Percentiles rank a stretch among this genome's conserved stretches.
Conservation (phyloP, 805 yeast genomes). For the Metschnikowia noctiluminum region DNA sequence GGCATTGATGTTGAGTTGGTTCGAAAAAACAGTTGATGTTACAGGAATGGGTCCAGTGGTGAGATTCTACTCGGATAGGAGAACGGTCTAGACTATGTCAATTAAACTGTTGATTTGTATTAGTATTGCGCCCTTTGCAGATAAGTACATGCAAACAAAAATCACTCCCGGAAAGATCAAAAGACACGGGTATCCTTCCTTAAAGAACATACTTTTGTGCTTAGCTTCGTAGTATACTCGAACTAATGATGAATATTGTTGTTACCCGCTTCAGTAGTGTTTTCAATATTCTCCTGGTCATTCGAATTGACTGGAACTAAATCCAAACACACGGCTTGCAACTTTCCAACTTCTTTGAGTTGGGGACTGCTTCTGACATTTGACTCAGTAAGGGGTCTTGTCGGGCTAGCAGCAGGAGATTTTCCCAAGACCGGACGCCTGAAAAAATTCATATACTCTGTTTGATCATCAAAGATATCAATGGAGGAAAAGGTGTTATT, state of each 20-base stretch:
- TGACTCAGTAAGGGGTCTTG: slow-evolving; percentile 2
- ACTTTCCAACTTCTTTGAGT: not conserved
- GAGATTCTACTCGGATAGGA: slow-evolving; percentile 81
- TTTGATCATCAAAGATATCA: slow-evolving; percentile 15
- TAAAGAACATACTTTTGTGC: no score
- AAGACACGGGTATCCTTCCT: no score
- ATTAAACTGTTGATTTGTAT: no score
- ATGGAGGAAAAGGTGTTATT: slow-evolving; percentile 11
- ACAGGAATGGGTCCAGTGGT: slow-evolving; percentile 89
- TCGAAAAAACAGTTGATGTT: slow-evolving; percentile 78
- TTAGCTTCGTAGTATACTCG: not conserved
- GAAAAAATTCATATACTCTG: slow-evolving; percentile 10
- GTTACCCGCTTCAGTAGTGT: not conserved
- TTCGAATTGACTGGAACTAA: not conserved
- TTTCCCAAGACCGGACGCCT: slow-evolving; percentile 1
- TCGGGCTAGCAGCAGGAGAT: slow-evolving; percentile 10
- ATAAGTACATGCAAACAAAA: not conserved
- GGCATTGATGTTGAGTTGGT: slow-evolving; percentile 85
- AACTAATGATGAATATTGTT: not conserved
- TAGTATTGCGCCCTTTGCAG: not conserved
- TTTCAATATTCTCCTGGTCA: not conserved
- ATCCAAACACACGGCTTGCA: not conserved
- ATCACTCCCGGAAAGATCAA: not conserved
- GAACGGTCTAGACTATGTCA: slow-evolving; percentile 51
- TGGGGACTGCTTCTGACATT: not conserved